Evolutionary conservation across 192 early-diverging fungal genomes (phyloP).

Genomic region (Linnemannia exigua): DNA sequence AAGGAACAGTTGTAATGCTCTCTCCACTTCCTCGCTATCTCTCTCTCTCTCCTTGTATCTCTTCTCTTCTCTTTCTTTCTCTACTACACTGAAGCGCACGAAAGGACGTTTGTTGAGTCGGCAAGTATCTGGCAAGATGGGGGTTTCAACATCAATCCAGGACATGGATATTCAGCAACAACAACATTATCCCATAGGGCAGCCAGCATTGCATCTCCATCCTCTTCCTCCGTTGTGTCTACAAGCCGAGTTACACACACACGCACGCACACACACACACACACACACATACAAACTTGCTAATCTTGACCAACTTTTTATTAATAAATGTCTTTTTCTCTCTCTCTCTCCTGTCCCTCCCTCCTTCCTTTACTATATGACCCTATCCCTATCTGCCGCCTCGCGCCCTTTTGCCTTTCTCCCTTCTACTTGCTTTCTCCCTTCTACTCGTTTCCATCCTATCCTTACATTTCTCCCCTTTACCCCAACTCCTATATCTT

Average conservation of each 20-base stretch:
- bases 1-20: neutral
- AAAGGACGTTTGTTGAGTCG: neutral
- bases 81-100: neutral
- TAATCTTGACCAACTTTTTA: slow-evolving; percentile 6
- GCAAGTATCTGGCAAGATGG: neutral
- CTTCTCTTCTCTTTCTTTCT: neutral
- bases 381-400: neutral
- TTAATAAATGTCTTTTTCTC: slow-evolving; percentile 20
- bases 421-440: neutral
- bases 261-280: too few relatives aligned
- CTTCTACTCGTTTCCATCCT: neutral
- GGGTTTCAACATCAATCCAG: neutral
- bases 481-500: neutral
- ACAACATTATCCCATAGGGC: neutral
- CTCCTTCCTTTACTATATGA: too few relatives aligned
- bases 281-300: neutral
- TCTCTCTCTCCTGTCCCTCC: neutral
- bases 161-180: neutral
- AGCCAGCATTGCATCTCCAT: neutral
- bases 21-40: neutral
- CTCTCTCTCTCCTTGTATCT: neutral
- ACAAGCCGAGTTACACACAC: neutral
- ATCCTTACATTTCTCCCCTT: neutral
- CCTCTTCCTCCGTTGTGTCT: slow-evolving; percentile 3
- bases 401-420: slow-evolving; percentile 3